Evolutionary conservation across 495 filamentous ascomycete genomes (phyloP).

Genomic region (Lasiosphaeria ovina): DNA sequence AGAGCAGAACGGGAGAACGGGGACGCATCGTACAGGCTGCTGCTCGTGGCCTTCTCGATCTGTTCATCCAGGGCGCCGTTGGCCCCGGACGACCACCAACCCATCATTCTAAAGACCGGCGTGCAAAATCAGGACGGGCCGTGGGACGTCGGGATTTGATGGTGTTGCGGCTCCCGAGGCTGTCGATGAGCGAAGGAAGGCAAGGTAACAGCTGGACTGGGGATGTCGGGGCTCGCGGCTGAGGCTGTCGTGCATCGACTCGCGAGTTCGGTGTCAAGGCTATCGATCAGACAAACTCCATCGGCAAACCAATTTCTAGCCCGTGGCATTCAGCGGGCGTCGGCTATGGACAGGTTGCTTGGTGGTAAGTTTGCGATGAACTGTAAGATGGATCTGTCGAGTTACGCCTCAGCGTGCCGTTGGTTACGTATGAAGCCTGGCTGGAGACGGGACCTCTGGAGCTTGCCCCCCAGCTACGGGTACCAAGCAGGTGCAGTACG

Average conservation of each 20-base stretch:
- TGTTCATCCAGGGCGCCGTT: constrained; percentile 91
- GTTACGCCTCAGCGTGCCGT: constrained; percentile 22
- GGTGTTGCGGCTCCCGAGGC: neutral
- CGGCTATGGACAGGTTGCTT: constrained; percentile 6
- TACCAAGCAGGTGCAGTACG: constrained; percentile 15
- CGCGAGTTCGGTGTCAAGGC: neutral
- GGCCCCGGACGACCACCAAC: constrained; percentile 80
- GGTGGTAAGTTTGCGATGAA: constrained; percentile 6
- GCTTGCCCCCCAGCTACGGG: constrained; percentile 12
- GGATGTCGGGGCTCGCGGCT: neutral
- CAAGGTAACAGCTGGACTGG: neutral
- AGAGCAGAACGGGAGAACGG: neutral
- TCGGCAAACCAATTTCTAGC: neutral
- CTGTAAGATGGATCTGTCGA: neutral
- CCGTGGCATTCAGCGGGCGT: neutral
- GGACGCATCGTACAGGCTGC: constrained; percentile 67
- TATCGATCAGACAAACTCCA: neutral
- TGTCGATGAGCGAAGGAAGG: neutral
- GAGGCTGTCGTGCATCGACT: neutral
- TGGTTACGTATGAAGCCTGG: constrained; percentile 29
- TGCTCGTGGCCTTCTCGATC: constrained; percentile 89
- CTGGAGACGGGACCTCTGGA: constrained; percentile 6
- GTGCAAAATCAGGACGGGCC: neutral
- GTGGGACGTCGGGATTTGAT: neutral
- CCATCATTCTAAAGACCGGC: constrained; percentile 58